Base-by-base conservation (phyloP, 2,329 filamentous ascomycete species). In the Immersiporthe knoxdaviesiana region DNA sequence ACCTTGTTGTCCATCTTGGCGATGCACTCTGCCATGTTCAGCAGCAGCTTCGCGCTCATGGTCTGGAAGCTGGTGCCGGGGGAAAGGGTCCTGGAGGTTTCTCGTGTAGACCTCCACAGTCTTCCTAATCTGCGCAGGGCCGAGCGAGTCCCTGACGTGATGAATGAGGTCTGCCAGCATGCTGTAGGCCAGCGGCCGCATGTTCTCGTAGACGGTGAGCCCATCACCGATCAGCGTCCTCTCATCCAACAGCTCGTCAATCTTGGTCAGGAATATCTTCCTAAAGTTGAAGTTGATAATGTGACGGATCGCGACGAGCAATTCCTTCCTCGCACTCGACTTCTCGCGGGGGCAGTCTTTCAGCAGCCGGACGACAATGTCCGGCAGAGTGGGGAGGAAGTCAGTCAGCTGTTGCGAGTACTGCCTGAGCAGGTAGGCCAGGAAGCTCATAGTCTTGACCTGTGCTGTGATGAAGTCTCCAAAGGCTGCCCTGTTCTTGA, bases 211-310 rank as follows among this genome's bases (percentile, higher is more conserved):
- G 0, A 98, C 96, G 0, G 96, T 99, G 66, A 99, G 82, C 0
- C 96, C 96, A 80, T 99, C 96, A 14, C 96, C 97, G 67, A 98
- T 97, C 68, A 99, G 81, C 0, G 94, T 98, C 74, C 93, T 88
- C 82, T 98, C 94, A 73, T 99, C 96, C 60, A 99, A 83, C 47
- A 99, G 85, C 77, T 97, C 94, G 74, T 98, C 94, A 73, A 99
- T 97, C 79, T 97, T 97, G 50, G 90, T 90, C 35, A 98, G 82
- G 77, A 99, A 99, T 66, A 98, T 97, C 77, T 94, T 95, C 68
- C 96, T 86, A 75, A 97, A 98, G 77, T 98, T 98, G 81, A 98
- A 98, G 81, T 98, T 99, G 79, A 99, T 97, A 74, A 99, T 97
- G 77, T 99, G 97, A 30, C 97, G 88, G 69, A 99, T 97, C 0